A percentile compares a stretch with the other conserved stretches of the same genome.
phyloP scores from a whole-genome alignment of 768 basidiomycete genomes.

The Lentinus tigrinus region DNA sequence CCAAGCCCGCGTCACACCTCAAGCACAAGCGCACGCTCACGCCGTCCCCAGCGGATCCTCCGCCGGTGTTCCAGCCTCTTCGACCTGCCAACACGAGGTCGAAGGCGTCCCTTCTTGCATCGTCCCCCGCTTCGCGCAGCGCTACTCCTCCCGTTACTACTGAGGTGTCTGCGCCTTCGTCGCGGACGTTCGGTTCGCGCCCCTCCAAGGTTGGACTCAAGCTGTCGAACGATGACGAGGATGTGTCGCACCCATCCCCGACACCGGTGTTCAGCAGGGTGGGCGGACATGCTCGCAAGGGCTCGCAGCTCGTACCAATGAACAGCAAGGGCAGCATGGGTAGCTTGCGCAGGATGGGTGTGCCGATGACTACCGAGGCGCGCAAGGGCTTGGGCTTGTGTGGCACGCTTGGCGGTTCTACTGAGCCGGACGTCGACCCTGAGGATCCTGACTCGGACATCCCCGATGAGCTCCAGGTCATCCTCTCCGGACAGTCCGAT shows the following conservation, averaged over 20 bases:
- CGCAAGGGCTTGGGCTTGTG: conserved; percentile 59
- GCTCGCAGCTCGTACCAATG: conserved; percentile 24
- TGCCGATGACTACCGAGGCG: conserved; percentile 48
- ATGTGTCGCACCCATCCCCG: conserved; percentile 21
- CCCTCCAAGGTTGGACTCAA: conserved; percentile 30
- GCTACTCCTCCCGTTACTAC: conserved; percentile 25
- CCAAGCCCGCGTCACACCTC: conserved; percentile 26
- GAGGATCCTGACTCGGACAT: conserved; percentile 77
- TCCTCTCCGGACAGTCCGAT: conserved; percentile 47
- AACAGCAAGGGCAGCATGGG: conserved; percentile 19
- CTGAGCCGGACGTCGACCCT: conserved; percentile 44
- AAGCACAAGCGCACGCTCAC: conserved; percentile 56
- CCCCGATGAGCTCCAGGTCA: conserved; percentile 71
- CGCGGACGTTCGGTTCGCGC: conserved; percentile 38
- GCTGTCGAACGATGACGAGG: conserved; percentile 18
- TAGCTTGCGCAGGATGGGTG: conserved; percentile 23
- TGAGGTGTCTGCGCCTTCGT: conserved; percentile 36
- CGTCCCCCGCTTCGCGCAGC: conserved; percentile 26
- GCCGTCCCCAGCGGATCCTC: conserved; percentile 59
- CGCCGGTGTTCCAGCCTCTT: conserved; percentile 58
- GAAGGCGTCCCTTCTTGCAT: conserved; percentile 13
- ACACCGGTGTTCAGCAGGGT: conserved; percentile 37
- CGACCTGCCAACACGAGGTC: conserved; percentile 43
- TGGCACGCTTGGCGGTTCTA: conserved; percentile 66
- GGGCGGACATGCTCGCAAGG: conserved; percentile 23